phyloP scores from a whole-genome alignment of 805 yeast genomes.

The Starmerella sp. region DNA sequence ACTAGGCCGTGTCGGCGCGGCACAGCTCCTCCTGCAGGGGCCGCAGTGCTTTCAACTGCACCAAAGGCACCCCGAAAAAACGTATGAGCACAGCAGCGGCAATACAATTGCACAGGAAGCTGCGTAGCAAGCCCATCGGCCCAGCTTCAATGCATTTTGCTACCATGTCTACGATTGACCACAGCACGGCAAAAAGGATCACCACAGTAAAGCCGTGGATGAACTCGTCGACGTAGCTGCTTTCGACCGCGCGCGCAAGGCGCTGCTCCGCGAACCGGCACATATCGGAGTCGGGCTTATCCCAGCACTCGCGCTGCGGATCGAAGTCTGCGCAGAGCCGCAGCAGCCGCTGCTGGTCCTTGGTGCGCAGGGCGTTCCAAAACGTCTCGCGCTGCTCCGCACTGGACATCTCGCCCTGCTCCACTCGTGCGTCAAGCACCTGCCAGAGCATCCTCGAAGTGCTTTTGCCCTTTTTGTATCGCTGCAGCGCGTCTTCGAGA shows the following conservation, averaged over 20 bases:
- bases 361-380: background rate
- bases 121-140: no score
- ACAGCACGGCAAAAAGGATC: no score
- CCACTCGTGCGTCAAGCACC: background rate
- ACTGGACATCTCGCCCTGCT: background rate
- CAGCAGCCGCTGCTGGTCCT: background rate
- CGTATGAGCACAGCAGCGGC: no score
- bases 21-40: no score
- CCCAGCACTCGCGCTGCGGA: background rate
- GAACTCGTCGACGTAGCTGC: background rate
- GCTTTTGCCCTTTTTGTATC: background rate
- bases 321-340: background rate
- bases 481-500: background rate
- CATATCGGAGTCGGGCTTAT: background rate
- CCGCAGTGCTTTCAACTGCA: no score
- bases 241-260: background rate
- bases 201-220: no score
- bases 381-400: background rate
- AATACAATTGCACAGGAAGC: no score
- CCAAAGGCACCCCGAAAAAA: no score
- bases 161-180: no score
- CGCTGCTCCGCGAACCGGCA: background rate
- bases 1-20: no score
- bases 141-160: no score
- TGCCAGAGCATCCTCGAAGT: background rate